phyloP scores from a whole-genome alignment of 768 basidiomycete species.

The Polyporus arcularius region DNA sequence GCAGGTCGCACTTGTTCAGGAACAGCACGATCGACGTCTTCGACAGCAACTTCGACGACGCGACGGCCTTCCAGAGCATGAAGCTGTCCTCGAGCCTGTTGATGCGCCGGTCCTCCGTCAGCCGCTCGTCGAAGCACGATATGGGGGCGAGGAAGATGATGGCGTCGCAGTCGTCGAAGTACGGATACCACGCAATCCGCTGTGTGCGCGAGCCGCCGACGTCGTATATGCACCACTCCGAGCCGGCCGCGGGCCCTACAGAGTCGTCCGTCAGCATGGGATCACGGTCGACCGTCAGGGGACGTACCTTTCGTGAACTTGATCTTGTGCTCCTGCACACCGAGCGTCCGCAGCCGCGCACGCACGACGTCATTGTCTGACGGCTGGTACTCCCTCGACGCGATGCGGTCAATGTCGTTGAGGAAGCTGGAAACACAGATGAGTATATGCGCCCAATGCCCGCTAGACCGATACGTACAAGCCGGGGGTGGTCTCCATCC shows the following conservation, averaged over 20 bases:
- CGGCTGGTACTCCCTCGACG: conserved; percentile 60
- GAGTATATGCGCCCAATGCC: neutral
- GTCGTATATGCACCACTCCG: conserved; percentile 80
- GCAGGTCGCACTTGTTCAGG: conserved; percentile 61
- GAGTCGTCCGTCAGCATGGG: neutral
- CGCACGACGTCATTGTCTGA: conserved; percentile 77
- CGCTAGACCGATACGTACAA: conserved; percentile 55
- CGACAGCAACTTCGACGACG: conserved; percentile 30
- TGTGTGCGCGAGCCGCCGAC: conserved; percentile 78
- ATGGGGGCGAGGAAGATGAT: conserved; percentile 85
- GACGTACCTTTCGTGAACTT: conserved; percentile 63
- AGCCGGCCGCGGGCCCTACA: conserved; percentile 50
- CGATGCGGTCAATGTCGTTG: conserved; percentile 69
- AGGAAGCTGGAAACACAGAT: conserved; percentile 53
- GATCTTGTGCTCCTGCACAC: conserved; percentile 75
- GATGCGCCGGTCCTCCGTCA: conserved; percentile 68
- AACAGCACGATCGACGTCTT: conserved; percentile 39
- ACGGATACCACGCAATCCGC: conserved; percentile 73
- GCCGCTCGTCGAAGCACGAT: conserved; percentile 79
- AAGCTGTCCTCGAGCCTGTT: conserved; percentile 58
- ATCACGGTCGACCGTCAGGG: neutral
- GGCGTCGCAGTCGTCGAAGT: conserved; percentile 81
- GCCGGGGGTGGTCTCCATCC: conserved; percentile 70
- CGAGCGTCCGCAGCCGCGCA: conserved; percentile 77
- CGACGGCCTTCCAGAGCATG: conserved; percentile 33